These are phyloP conservation scores for Lycium barbarum DNA, from an alignment of 257 asterid genomes.

Conservation along the genomic window DNA sequence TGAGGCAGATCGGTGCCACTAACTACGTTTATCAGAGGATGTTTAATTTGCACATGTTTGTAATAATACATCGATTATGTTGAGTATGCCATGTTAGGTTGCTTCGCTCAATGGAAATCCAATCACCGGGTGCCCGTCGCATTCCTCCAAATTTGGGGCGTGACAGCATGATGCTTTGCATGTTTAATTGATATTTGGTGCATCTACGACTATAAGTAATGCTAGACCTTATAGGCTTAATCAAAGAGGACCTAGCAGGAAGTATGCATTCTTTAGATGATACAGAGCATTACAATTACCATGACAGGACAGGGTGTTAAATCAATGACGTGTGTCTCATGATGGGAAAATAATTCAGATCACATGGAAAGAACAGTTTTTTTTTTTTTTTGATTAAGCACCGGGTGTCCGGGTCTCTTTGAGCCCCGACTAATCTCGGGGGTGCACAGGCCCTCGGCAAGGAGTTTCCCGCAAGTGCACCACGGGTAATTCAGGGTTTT, in stretches of 20 bases:
- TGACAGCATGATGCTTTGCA: constrained; percentile 6
- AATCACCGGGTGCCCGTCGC: not conserved
- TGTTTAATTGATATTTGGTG: not conserved
- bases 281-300: constrained; percentile 12
- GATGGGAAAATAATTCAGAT: constrained; percentile 18
- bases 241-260: not conserved
- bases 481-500: no score
- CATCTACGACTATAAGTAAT: not conserved
- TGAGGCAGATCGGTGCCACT: not conserved
- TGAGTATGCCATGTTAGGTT: not conserved
- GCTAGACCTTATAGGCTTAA: constrained; percentile 6
- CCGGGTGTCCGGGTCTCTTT: no score
- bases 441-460: no score
- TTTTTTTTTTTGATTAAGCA: no score
- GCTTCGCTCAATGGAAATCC: not conserved
- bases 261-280: not conserved
- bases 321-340: not conserved
- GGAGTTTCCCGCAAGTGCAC: no score
- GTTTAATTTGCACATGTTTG: not conserved
- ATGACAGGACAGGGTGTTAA: not conserved
- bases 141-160: not conserved
- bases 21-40: not conserved
- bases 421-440: no score
- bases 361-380: not conserved
- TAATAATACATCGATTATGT: constrained; percentile 1